These are phyloP conservation scores for Tothia fuscella DNA, from an alignment of 2,329 filamentous ascomycete species.

Conservation along the genomic window DNA sequence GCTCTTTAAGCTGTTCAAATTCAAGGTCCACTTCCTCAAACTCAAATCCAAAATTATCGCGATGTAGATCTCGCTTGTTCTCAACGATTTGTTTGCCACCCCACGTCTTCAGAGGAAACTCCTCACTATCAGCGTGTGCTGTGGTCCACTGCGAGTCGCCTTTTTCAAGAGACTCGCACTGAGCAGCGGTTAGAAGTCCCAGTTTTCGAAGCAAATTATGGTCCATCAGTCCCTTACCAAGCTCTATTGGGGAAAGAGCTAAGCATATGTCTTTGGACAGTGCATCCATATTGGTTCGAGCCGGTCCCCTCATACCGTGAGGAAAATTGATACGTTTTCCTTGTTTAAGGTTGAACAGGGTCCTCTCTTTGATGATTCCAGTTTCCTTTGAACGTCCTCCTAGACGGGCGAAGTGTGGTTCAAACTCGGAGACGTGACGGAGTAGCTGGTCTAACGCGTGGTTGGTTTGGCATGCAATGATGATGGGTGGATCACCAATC, in stretches of 20 bases:
- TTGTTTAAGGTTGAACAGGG: conserved; percentile 36
- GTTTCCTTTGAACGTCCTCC: conserved; percentile 58
- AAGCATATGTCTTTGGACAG: not conserved
- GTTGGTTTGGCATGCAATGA: conserved; percentile 80
- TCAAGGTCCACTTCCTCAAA: conserved; percentile 50
- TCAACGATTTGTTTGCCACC: conserved; percentile 40
- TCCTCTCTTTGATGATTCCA: conserved; percentile 50
- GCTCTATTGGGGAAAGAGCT: conserved; percentile 30
- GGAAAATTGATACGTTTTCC: not conserved
- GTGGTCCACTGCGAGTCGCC: conserved; percentile 30
- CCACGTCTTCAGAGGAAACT: conserved; percentile 32
- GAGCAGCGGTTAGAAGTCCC: conserved; percentile 26
- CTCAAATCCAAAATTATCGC: conserved; percentile 40
- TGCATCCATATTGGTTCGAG: not conserved
- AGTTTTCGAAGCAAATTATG: not conserved
- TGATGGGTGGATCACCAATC: conserved; percentile 50
- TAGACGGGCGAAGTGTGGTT: conserved; percentile 50
- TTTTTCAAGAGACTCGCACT: conserved; percentile 48
- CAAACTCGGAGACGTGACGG: conserved; percentile 48
- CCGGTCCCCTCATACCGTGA: not conserved
- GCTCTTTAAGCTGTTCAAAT: conserved; percentile 47
- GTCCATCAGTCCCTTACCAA: conserved; percentile 15
- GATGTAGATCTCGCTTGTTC: conserved; percentile 32
- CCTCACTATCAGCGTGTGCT: conserved; percentile 16
- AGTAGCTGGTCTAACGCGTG: conserved; percentile 81